Conservation (phyloP, 139 green algal genomes). For the Chlorella sorokiniana region DNA sequence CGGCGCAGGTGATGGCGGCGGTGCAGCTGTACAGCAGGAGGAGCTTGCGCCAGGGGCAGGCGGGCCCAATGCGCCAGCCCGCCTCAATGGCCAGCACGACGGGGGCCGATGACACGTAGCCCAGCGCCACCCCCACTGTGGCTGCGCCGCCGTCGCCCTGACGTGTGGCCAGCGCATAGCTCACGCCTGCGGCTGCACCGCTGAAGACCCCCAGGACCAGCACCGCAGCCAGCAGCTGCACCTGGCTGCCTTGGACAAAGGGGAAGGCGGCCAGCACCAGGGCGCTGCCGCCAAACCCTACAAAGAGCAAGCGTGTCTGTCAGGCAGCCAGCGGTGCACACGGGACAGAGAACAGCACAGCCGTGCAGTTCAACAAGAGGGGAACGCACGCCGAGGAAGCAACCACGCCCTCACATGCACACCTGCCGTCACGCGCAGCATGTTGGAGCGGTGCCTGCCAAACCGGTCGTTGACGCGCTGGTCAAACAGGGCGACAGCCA, state of each 20-base stretch:
- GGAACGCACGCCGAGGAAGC: no score
- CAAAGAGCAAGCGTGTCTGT: not conserved
- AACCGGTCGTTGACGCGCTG: not conserved
- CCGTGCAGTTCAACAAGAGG: no score
- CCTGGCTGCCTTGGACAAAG: not conserved
- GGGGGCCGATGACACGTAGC: slow-evolving; percentile 12
- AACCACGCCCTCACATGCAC: not conserved
- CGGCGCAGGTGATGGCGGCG: not conserved
- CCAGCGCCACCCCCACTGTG: not conserved
- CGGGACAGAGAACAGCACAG: no score
- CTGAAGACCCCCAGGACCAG: not conserved
- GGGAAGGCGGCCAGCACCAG: slow-evolving; percentile 9
- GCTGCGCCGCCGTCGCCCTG: not conserved
- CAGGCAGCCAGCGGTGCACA: not conserved
- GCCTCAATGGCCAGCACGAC: slow-evolving; percentile 9
- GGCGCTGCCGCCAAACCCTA: slow-evolving; percentile 26
- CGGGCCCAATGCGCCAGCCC: not conserved
- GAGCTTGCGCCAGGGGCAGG: not conserved
- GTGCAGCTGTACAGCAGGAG: not conserved
- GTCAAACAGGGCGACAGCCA: not conserved
- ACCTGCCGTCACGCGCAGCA: not conserved
- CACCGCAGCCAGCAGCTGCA: slow-evolving; percentile 1
- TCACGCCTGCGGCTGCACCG: not conserved
- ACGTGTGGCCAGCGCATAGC: slow-evolving; percentile 3
- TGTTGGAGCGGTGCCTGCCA: not conserved